Evolutionary conservation across 2,329 filamentous ascomycete genomes (phyloP), one percentile per base, ranked within the genome.

Genomic region (Claviceps humidiphila): DNA sequence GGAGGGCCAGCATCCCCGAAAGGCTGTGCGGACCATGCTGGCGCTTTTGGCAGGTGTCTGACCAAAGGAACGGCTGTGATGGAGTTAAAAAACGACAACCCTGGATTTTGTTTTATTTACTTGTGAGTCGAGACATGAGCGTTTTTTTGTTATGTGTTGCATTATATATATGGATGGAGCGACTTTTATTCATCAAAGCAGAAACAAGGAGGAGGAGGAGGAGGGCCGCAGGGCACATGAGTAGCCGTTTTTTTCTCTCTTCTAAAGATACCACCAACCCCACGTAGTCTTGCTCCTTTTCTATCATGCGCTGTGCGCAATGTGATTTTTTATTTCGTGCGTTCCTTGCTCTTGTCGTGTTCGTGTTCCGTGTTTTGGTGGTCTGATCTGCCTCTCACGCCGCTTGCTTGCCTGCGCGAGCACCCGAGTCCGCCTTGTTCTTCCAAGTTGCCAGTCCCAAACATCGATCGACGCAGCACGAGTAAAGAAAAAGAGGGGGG

Each of bases 11-110:
- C 74, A 77, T 8, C 75, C 78, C 0, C 69, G 77, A 56, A 67
- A 66, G 46, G 82, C 82, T 20, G 74, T 82, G 5, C 74, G 72
- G 58, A 78, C 74, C 1, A 72, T 85, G 50, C 74, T 82, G 14
- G 77, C 78, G n/a, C 65, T 87, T 37, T 58, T 87, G 45, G 70
- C 70, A 1, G 74, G 74, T n/a, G 71, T 74, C 17, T 57, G n/a
- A 37, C 26, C 26, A 24, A 59, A 51, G 57, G 9, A 22, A 17
- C 37, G 16, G 43, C 22, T 9, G 14, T 50, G 57, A 55, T 22
- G 20, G 20, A 3, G 20, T 22, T 22, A 22, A 22, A 22, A 22
- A n/a, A n/a, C 20, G 20, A 22, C 20, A 22, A 22, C 3, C 20
- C 20, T n/a, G n/a, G n/a, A 40, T 40, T 40, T n/a, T 40, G 51